Conservation (phyloP, 208 protist genomes). For the Trypanosoma congolense region DNA sequence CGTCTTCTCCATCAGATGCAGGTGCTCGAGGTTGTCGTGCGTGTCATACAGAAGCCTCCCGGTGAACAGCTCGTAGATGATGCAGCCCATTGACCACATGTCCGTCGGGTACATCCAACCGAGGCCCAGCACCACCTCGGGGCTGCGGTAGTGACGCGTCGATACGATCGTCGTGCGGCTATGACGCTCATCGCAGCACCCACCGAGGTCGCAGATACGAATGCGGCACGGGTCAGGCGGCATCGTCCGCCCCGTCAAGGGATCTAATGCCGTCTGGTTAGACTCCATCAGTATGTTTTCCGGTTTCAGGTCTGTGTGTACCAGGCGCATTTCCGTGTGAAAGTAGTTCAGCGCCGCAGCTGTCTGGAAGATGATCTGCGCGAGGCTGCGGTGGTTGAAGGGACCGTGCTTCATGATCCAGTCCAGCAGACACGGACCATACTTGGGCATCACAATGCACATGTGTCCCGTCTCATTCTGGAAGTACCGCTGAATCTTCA, state of each 20-base stretch:
- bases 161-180: conserved; percentile 28
- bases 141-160: conserved; percentile 65
- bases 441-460: conserved; percentile 75
- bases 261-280: conserved; percentile 59
- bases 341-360: conserved; percentile 72
- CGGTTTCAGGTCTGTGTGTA: conserved; percentile 90
- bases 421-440: conserved; percentile 70
- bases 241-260: conserved; percentile 33
- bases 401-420: conserved; percentile 75
- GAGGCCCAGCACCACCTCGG: conserved; percentile 44
- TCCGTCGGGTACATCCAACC: conserved; percentile 61
- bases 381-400: conserved; percentile 66
- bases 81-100: conserved; percentile 77
- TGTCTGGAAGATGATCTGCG: conserved; percentile 73
- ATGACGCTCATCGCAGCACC: conserved; percentile 28
- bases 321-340: conserved; percentile 72
- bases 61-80: conserved; percentile 67
- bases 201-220: conserved; percentile 24
- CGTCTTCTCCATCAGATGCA: conserved; percentile 73
- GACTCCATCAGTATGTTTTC: conserved; percentile 75
- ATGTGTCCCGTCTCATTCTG: conserved; percentile 76
- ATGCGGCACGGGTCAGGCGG: conserved; percentile 27
- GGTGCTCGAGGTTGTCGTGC: conserved; percentile 51
- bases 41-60: conserved; percentile 68
- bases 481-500: conserved; percentile 82